Conservation (phyloP, 1,284 basidiomycete genomes). For the Cryptococcus sp. region DNA sequence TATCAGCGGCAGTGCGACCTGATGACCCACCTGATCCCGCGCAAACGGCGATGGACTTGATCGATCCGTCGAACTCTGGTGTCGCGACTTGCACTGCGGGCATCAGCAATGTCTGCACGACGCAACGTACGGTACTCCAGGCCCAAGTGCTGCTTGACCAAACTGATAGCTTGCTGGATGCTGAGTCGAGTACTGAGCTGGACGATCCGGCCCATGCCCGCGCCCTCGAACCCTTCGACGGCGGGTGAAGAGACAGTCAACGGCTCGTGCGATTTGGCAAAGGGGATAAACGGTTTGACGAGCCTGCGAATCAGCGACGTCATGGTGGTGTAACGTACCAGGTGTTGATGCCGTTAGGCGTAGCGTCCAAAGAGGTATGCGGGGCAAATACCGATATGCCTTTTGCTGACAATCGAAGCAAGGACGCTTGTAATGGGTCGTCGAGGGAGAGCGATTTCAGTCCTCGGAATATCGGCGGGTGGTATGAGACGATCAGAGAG, state of each 20-base stretch:
- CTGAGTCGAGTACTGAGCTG: constrained; percentile 53
- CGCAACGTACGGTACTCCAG: constrained; percentile 63
- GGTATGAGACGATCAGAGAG: constrained; percentile 78
- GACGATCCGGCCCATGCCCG: constrained; percentile 71
- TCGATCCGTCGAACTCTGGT: constrained; percentile 43
- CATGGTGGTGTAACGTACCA: constrained; percentile 57
- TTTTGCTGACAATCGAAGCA: constrained; percentile 74
- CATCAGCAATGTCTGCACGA: background rate
- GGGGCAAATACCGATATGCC: constrained; percentile 86
- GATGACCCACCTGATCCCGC: constrained; percentile 67
- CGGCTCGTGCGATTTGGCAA: constrained; percentile 25
- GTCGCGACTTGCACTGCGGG: constrained; percentile 75
- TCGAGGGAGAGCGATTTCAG: constrained; percentile 75
- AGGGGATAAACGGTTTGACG: constrained; percentile 39
- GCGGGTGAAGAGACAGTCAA: constrained; percentile 24
- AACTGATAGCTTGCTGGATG: constrained; percentile 62
- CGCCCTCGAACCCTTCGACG: constrained; percentile 49
- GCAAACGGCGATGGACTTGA: constrained; percentile 69
- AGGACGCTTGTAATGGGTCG: constrained; percentile 75
- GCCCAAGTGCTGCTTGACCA: constrained; percentile 69
- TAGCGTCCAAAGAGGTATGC: constrained; percentile 81
- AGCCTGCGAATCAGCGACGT: constrained; percentile 33
- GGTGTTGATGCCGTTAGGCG: constrained; percentile 81
- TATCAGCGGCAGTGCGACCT: background rate
- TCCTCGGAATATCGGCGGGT: constrained; percentile 83